Evolutionary conservation across 2,329 filamentous ascomycete genomes (phyloP), one percentile per base, ranked within the genome.

Genomic region (Byssothecium circinans): DNA sequence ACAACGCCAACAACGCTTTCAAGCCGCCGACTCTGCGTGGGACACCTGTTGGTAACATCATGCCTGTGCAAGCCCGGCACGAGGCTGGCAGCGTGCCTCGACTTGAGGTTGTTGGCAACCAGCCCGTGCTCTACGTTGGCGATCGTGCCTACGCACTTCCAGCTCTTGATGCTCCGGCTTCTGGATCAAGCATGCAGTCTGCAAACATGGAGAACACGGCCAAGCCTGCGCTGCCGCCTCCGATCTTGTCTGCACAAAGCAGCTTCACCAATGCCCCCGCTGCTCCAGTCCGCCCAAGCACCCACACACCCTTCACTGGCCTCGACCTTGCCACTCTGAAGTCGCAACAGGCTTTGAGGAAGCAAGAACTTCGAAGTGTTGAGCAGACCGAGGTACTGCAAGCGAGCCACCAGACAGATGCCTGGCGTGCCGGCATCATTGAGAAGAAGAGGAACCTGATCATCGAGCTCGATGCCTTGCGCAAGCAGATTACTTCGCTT

Each of bases 321-420:
- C 39, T 64, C 19, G 61, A 67, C 34, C 47, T 70, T 17, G 20
- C 51, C 10, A 53, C 57, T 3, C 57, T 71, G 22, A 65, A 57
- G 43, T 35, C 59, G 17, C 61, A 65, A 41, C 64, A 69, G 25
- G 49, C 53, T 1, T 32, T 60, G 36, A 69, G 65, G 55, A 68
- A 63, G 45, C 60, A 66, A 34, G 65, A 69, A 51, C 67, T 69
- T 35, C 62, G 65, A 6, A 57, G 52, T 7, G 60, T 72, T 3
- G 68, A 72, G 45, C 68, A 70, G 47, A 65, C 64, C 12, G 68
- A 71, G 38, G 64, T 70, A 0, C 46, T 70, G 10, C 64, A 71
- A 50, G 57, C 65, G 8, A 53, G 57, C 25, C 59, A 64, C 12
- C 62, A 71, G 37, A 61, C 50, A n/a, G 60, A 67, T 8, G 51